These are phyloP conservation scores for Fragosphaeria purpurea DNA, from an alignment of 2,329 filamentous ascomycete genomes.

Conservation along the genomic window DNA sequence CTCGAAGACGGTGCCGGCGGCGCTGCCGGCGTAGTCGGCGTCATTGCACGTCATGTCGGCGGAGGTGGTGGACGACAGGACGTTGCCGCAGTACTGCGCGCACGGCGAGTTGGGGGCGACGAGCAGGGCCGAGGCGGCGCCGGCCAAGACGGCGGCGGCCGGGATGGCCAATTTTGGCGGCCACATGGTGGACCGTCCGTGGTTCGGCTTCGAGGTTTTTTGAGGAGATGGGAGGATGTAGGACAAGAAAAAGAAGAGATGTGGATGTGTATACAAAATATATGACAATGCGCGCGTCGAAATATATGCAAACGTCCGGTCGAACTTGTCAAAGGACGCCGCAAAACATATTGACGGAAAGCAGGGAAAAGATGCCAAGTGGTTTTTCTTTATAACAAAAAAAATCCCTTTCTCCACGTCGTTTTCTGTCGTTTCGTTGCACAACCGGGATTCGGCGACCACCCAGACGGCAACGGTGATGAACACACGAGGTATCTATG, in stretches of 20 bases:
- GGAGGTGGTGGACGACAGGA: conserved; percentile 32
- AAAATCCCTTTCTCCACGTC: background rate
- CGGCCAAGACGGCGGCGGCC: conserved; percentile 7
- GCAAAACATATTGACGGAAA: too few species aligned
- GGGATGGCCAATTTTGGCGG: conserved; percentile 10
- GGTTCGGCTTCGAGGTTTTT: too few species aligned
- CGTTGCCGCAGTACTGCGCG: conserved; percentile 42
- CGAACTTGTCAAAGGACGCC: too few species aligned
- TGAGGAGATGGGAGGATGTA: too few species aligned
- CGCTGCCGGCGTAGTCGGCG: conserved; percentile 23
- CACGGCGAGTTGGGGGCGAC: conserved; percentile 41
- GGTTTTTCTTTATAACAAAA: too few species aligned
- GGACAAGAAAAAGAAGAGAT: too few species aligned
- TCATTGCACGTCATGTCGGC: conserved; percentile 41
- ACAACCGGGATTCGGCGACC: background rate
- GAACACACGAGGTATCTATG: background rate
- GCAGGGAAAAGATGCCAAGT: too few species aligned
- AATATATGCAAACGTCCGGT: too few species aligned
- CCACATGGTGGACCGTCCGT: conserved; percentile 6
- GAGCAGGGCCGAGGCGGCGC: conserved; percentile 24
- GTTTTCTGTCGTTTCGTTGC: background rate
- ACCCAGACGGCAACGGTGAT: background rate
- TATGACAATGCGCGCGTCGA: too few species aligned
- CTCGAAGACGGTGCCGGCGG: conserved; percentile 38
- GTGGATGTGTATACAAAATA: too few species aligned